Conservation (phyloP, 202 grass and related monocot genomes). For the Panicum virgatum region DNA sequence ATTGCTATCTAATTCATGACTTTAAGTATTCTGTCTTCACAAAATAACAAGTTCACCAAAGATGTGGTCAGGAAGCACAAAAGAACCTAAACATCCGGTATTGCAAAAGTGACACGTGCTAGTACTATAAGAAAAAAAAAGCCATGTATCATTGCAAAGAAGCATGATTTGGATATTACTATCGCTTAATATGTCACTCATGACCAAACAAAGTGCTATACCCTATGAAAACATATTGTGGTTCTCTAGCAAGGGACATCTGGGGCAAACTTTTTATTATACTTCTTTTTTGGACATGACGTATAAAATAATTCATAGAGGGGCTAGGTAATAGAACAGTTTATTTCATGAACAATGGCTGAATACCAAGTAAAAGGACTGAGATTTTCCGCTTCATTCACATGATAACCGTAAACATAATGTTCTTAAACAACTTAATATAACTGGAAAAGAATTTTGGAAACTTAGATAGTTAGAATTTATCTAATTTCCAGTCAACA, state of each 20-base stretch:
- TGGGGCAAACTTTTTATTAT: background rate
- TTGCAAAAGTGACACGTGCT: background rate
- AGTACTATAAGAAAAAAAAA: background rate
- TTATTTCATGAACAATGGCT: background rate
- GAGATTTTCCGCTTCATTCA: background rate
- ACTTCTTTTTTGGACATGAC: background rate
- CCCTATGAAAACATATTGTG: background rate
- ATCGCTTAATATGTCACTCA: background rate
- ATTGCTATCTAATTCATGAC: background rate
- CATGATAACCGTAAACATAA: background rate
- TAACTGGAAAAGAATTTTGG: background rate
- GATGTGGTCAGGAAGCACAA: background rate
- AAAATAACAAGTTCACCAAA: background rate
- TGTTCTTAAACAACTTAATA: constrained; percentile 7
- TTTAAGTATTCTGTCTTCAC: background rate
- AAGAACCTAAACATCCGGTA: background rate
- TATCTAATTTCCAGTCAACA: constrained; percentile 9
- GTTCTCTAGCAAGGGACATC: background rate
- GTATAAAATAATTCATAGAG: background rate
- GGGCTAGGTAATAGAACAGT: background rate
- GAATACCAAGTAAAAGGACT: background rate
- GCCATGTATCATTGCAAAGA: background rate
- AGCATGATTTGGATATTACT: background rate
- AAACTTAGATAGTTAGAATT: background rate
- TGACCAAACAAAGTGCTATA: background rate